Base-by-base conservation (phyloP, 2,329 filamentous ascomycete species). In the Gaeumannomyces sp. region DNA sequence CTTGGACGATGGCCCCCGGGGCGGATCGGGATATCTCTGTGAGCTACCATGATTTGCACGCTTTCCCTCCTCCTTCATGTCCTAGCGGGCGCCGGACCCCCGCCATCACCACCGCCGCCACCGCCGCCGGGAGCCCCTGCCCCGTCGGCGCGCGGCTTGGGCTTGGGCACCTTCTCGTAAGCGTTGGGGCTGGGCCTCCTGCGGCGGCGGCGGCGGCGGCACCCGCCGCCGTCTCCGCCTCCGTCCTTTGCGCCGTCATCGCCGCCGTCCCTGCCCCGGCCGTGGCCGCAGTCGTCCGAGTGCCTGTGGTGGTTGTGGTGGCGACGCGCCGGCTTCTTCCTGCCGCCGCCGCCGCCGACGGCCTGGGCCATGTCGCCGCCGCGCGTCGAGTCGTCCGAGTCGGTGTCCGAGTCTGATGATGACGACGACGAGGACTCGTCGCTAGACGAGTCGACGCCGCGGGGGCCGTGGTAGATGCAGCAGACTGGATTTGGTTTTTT, bases 401-500 rank as follows among this genome's bases (percentile, higher is more conserved):
- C 81, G 3, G 78, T 79, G 38, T 82, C 81, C 8, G 80, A 80
- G 10, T 77, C 81, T 10, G 77, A 80, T 5, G 80, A 83, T 60
- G 81, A 83, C 19, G 86, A 87, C 28, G 19, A 84, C 0, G 81
- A 85, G 3, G 84, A 86, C 62, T 89, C 86, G 69, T 87, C 86
- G 69, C 89, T 93, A 38, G 91, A 95, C 75, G 98, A 94, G 74
- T 90, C 92, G 4, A 92, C 87, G 14, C 83, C 85, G 70, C 89
- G 90, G 8, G 92, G 89, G 67, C 90, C 90, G 79, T 97, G 94
- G 79, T 97, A 99, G 76, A 99, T 99, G 76, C 95, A 99, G 83
- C 95, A 99, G n/a, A 98, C 95, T 96, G 67, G 14, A 19, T 7
- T 38, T 16, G 31, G 28, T 28, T 25, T 45, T 61, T 59, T 16